Evolutionary conservation across 2,329 filamentous ascomycete species (phyloP), one percentile per base, ranked within the genome.

Genomic region (Aspergillus candidus): DNA sequence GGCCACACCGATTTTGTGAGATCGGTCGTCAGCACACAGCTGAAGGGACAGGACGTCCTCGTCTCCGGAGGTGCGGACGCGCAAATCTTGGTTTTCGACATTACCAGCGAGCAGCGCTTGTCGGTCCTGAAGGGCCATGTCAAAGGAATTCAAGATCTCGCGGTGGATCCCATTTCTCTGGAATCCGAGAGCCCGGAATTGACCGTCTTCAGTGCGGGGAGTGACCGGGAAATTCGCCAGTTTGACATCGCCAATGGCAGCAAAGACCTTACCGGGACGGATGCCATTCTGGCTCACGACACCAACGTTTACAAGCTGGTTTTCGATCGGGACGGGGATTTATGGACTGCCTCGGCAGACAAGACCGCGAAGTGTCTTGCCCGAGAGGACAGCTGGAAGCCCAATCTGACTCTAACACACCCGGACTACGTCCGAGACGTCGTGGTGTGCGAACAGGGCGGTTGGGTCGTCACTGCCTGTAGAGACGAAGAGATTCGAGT

Each of bases 1-100:
- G 89, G 88, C 4, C 91, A 97, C 65, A 74, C 78, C 2, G 93
- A 98, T 68, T 98, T 98, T 61, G 86, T 98, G 57, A 96, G 96
- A 69, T 76, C 85, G 4, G 71, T 97, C 3, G 68, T 85, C 11
- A 81, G 77, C 54, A 73, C 78, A 11, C 76, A 69, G 17, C 58
- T 94, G 4, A 71, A 73, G 12, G 81, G 76, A 22, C 79, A 77
- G 47, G 74, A 86, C 42, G 50, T 75, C 6, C 74, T 93, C 32
- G 75, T 91, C 55, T 88, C 84, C 48, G 86, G 86, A 37, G 83
- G 85, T 32, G 83, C 86, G 6, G 87, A 91, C 66, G 82, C 83
- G 57, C 84, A 86, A 64, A 84, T 91, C 38, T 75, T 95, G 12
- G 81, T 96, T 14, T 97, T 90, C 87, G 82, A 94, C 57, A 72